A percentile compares a stretch with the other conserved stretches of the same genome.
Conservation (phyloP, 164 flowering plant genomes). For the Kalanchoe fedtschenkoi region DNA sequence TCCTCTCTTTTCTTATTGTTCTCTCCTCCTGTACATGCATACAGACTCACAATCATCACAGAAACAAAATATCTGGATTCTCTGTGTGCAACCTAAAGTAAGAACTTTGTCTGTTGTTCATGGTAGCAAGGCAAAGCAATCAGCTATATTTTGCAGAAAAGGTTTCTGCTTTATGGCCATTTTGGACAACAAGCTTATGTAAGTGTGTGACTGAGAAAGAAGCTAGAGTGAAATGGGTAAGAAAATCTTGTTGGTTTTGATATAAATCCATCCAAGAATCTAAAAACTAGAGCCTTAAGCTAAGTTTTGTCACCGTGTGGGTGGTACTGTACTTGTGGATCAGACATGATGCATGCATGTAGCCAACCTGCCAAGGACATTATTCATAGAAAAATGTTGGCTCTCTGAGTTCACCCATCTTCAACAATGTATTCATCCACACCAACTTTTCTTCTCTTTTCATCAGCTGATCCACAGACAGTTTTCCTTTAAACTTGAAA, state of each 20-base stretch:
- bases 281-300: constrained; percentile 15
- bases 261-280: constrained; percentile 22
- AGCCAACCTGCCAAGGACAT: neutral
- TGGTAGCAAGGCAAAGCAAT: constrained; percentile 23
- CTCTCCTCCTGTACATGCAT: too few relatives aligned
- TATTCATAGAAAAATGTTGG: neutral
- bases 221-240: constrained; percentile 20
- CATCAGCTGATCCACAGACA: neutral
- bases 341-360: neutral
- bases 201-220: constrained; percentile 17
- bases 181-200: constrained; percentile 11
- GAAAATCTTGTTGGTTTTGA: constrained; percentile 4
- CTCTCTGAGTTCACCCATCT: neutral
- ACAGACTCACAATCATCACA: constrained; percentile 25
- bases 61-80: constrained; percentile 45
- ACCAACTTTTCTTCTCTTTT: too few relatives aligned
- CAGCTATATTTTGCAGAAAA: constrained; percentile 18
- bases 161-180: constrained; percentile 12
- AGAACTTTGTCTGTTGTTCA: constrained; percentile 29
- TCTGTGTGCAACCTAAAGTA: constrained; percentile 37
- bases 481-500: too few relatives aligned
- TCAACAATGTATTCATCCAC: neutral
- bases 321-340: neutral
- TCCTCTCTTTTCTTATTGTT: constrained; percentile 8
- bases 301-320: constrained; percentile 9